A percentile compares a stretch with the other conserved stretches of the same genome.
These are phyloP conservation scores for Geoglossum cookeanum DNA, from an alignment of 2,329 filamentous ascomycete genomes.

Conservation along the genomic window DNA sequence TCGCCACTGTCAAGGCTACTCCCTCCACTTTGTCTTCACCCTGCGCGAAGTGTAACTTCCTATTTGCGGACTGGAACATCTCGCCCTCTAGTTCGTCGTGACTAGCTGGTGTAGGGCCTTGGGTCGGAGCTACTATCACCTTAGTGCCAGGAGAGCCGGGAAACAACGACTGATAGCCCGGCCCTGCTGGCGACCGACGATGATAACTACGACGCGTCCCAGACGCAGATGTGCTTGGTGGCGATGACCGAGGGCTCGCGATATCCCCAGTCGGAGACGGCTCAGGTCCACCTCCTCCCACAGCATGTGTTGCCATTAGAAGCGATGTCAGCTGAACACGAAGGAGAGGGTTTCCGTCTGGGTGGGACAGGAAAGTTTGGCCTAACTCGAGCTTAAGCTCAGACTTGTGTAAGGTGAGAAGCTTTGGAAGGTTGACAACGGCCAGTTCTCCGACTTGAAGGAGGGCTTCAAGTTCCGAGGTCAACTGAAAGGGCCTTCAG, in stretches of 20 bases:
- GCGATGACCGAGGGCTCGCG: not conserved
- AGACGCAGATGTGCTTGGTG: not conserved
- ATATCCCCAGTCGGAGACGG: not conserved
- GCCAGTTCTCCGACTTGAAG: not conserved
- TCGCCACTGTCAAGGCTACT: not conserved
- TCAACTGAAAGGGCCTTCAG: not conserved
- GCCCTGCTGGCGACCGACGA: not conserved
- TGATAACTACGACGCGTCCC: not conserved
- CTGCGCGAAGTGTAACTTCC: not conserved
- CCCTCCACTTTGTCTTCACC: not conserved
- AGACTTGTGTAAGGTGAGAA: not conserved
- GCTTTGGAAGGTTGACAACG: not conserved
- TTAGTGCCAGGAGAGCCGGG: not conserved
- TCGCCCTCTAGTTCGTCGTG: not conserved
- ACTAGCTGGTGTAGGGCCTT: not conserved
- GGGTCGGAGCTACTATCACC: not conserved
- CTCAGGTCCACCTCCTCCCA: not conserved
- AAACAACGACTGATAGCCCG: not conserved
- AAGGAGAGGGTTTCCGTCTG: not conserved
- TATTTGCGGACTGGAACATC: not conserved
- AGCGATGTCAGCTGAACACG: not conserved
- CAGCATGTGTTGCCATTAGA: not conserved
- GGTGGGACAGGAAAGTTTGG: no score
- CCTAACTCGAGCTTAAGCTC: not conserved
- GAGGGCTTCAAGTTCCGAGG: not conserved